Percentiles rank a stretch among this genome's conserved stretches.
Conservation (phyloP, 2,329 filamentous ascomycete genomes). For the Leptodontidium sp. region DNA sequence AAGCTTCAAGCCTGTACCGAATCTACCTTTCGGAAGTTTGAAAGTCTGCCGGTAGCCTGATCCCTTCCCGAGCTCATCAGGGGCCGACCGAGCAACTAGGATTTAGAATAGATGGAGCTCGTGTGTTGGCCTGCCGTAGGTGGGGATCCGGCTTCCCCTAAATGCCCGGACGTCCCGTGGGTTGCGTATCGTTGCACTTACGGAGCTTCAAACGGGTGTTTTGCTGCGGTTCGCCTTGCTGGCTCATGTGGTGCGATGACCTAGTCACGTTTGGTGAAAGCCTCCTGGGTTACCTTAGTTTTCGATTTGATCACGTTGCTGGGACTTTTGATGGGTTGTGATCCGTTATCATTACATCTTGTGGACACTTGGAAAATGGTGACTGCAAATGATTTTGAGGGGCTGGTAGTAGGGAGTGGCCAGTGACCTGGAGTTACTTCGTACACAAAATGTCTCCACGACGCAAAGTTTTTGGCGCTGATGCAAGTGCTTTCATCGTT, state of each 20-base stretch:
- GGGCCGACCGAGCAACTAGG: background rate
- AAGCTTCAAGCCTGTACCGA: background rate
- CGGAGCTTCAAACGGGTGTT: background rate
- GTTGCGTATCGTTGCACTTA: slow-evolving; percentile 9
- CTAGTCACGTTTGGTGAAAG: background rate
- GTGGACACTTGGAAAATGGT: too few relatives aligned
- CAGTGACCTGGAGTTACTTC: too few relatives aligned
- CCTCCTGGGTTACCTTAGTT: background rate
- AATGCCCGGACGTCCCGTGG: slow-evolving; percentile 4
- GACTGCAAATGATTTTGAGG: too few relatives aligned
- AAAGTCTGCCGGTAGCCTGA: slow-evolving; percentile 9
- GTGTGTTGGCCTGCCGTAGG: slow-evolving; percentile 11
- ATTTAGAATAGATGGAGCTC: background rate
- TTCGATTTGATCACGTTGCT: background rate
- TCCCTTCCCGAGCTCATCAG: slow-evolving; percentile 11
- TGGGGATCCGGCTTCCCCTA: background rate
- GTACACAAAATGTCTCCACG: too few relatives aligned
- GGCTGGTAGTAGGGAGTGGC: too few relatives aligned
- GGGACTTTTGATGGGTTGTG: background rate
- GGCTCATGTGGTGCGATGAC: background rate
- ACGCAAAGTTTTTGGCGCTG: too few relatives aligned
- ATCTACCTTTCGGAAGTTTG: slow-evolving; percentile 11
- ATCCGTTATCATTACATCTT: background rate
- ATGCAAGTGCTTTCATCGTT: too few relatives aligned
- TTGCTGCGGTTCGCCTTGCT: background rate